phyloP scores from a whole-genome alignment of 208 protist genomes.

The Leishmania gerbilli region DNA sequence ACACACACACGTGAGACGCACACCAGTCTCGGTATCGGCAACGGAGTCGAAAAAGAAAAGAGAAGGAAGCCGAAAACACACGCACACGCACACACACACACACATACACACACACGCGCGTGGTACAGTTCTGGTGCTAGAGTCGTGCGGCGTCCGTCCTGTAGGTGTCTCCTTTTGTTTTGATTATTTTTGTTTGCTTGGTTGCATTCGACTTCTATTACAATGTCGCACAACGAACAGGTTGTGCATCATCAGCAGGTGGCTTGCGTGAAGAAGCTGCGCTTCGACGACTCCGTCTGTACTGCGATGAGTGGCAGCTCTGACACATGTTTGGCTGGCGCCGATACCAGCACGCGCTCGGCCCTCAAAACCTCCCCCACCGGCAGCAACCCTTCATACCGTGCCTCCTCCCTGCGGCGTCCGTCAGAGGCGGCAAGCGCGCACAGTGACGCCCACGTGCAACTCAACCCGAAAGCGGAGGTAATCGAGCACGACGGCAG shows the following conservation, averaged over 20 bases:
- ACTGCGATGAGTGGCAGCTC: not conserved
- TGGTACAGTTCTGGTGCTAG: not conserved
- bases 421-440: conserved; percentile 19
- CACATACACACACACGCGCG: not conserved
- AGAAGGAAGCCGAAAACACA: not conserved
- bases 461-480: conserved; percentile 35
- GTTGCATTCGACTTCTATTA: not conserved
- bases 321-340: not conserved
- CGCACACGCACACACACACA: not conserved
- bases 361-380: conserved; percentile 17
- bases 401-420: conserved; percentile 30
- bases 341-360: conserved; percentile 12
- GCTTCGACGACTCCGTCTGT: conserved; percentile 25
- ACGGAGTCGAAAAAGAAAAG: not conserved
- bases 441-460: conserved; percentile 36
- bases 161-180: not conserved
- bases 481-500: conserved; percentile 40
- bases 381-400: not conserved
- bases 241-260: not conserved
- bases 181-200: not conserved
- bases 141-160: not conserved
- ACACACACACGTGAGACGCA: not conserved
- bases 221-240: conserved; percentile 14
- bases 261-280: conserved; percentile 24
- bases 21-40: not conserved